These are phyloP conservation scores for Sclerotinia sclerotiorum DNA, from an alignment of 2,329 filamentous ascomycete genomes.

Conservation along the genomic window DNA sequence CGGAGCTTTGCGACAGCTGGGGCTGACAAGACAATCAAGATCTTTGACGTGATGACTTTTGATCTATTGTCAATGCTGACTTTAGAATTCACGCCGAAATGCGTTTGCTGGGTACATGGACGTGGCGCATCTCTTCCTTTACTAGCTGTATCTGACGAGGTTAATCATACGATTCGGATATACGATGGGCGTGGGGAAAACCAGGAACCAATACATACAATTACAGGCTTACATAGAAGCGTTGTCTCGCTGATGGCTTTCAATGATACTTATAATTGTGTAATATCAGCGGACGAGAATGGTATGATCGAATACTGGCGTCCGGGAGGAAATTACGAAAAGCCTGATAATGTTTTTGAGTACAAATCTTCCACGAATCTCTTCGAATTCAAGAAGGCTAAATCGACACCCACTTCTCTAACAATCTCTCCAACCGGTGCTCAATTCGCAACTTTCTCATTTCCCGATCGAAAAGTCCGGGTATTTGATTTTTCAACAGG, in stretches of 20 bases:
- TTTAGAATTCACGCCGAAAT: conserved; percentile 72
- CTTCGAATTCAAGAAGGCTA: conserved; percentile 96
- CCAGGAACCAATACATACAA: conserved; percentile 70
- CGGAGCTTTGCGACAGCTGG: conserved; percentile 91
- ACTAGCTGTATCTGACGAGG: conserved; percentile 77
- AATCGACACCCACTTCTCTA: conserved; percentile 77
- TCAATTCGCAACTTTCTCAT: conserved; percentile 84
- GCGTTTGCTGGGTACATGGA: conserved; percentile 88
- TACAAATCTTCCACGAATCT: conserved; percentile 92
- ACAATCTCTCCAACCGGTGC: conserved; percentile 83
- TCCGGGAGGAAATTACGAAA: conserved; percentile 77
- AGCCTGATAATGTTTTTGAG: conserved; percentile 86
- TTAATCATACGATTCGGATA: conserved; percentile 70
- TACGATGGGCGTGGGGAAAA: conserved; percentile 90
- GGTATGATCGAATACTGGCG: conserved; percentile 98
- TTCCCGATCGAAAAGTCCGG: conserved; percentile 89
- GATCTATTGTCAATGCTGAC: conserved; percentile 80
- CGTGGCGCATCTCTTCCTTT: conserved; percentile 85
- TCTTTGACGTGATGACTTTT: conserved; percentile 82
- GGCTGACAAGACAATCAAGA: conserved; percentile 73
- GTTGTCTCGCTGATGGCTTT: conserved; percentile 84
- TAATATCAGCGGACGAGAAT: conserved; percentile 81
- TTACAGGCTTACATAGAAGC: conserved; percentile 77
- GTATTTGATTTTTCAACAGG: conserved; percentile 89
- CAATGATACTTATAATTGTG: conserved; percentile 86